These are phyloP conservation scores for Aspergillus sclerotiicarbonarius DNA, from an alignment of 495 filamentous ascomycete genomes.

Conservation along the genomic window DNA sequence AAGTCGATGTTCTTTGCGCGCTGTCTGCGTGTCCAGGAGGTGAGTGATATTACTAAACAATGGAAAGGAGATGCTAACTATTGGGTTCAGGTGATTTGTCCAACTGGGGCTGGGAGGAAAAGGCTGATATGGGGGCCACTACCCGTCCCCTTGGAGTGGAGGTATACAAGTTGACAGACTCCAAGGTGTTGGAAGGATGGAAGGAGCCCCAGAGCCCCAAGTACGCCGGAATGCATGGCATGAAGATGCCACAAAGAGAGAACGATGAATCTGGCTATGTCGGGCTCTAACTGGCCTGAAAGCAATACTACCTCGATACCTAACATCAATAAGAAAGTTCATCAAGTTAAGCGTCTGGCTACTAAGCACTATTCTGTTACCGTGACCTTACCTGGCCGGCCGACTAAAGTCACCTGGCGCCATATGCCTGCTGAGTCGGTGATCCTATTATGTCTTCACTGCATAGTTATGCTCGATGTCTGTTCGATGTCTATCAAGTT, in stretches of 20 bases:
- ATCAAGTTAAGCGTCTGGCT: no score
- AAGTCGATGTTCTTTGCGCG: slow-evolving; percentile 71
- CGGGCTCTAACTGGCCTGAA: slow-evolving; percentile 23
- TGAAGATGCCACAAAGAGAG: slow-evolving; percentile 45
- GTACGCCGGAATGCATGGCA: slow-evolving; percentile 68
- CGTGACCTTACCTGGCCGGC: no score
- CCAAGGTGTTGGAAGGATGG: slow-evolving; percentile 56
- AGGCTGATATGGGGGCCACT: slow-evolving; percentile 66
- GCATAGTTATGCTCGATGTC: no score
- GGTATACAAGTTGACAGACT: slow-evolving; percentile 60
- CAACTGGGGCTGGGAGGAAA: slow-evolving; percentile 71
- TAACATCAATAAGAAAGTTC: no score
- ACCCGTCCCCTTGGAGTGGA: slow-evolving; percentile 72
- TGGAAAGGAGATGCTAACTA: background rate
- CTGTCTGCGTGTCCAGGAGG: slow-evolving; percentile 61
- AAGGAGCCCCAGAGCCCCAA: slow-evolving; percentile 51
- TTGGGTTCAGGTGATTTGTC: slow-evolving; percentile 57
- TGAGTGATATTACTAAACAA: slow-evolving; percentile 18
- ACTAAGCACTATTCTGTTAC: no score
- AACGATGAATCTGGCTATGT: slow-evolving; percentile 28
- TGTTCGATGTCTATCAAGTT: no score
- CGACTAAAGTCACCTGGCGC: no score
- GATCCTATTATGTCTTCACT: no score
- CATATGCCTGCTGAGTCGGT: no score
- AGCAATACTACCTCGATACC: background rate